These are phyloP conservation scores for Volvox carteri DNA, from an alignment of 163 green algal species.

Conservation along the genomic window DNA sequence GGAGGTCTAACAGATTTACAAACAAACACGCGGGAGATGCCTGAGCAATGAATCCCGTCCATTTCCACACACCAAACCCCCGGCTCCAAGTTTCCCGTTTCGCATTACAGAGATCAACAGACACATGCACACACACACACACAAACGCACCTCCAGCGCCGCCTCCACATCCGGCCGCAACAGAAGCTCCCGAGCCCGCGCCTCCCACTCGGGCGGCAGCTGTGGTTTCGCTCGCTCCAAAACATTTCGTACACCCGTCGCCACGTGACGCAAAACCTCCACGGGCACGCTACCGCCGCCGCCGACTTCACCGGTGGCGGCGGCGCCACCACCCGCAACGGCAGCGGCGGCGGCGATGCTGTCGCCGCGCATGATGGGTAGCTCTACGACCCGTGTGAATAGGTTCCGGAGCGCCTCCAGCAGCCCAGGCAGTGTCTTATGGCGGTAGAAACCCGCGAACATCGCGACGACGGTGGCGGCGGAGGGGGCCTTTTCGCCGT, in stretches of 20 bases:
- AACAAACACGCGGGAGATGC: not conserved
- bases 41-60: no score
- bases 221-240: conserved; percentile 36
- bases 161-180: conserved; percentile 46
- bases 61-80: no score
- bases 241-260: conserved; percentile 40
- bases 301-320: not conserved
- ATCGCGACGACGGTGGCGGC: conserved; percentile 49
- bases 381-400: conserved; percentile 53
- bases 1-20: not conserved
- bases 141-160: conserved; percentile 39
- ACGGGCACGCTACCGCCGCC: conserved; percentile 48
- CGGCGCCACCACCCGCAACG: not conserved
- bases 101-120: no score
- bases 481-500: conserved; percentile 26
- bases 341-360: not conserved
- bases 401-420: conserved; percentile 16
- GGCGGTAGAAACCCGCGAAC: conserved; percentile 62
- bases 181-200: conserved; percentile 57
- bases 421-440: conserved; percentile 32
- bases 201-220: conserved; percentile 61
- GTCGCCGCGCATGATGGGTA: conserved; percentile 56
- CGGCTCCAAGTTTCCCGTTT: no score
- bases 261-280: conserved; percentile 62
- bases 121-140: not conserved